Base-by-base conservation (phyloP, 176 grass and related monocot genomes). In the sorghum (Sorghum bicolor) region DNA sequence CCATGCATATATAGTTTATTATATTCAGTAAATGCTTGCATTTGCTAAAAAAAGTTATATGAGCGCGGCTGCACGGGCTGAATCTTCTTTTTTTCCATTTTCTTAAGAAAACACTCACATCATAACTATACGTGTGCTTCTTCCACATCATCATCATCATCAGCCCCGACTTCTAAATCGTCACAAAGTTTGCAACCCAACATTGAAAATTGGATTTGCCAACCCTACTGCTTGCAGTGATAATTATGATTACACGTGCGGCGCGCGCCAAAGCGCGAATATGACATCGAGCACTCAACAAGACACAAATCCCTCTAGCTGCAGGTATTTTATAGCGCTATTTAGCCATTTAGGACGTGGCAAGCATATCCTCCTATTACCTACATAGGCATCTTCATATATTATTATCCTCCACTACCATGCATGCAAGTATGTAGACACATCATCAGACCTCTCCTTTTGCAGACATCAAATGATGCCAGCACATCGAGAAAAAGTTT, bases 191-290 rank as follows among this genome's bases (percentile, higher is more conserved):
- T 44, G 74, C 7, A 43, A 70, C 3, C 11, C 19, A 40, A 20
- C 73, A 77, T n/a, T 76, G 14, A 47, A 39, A 39, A 76, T 15
- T 28, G 14, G 61, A 76, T 76, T 67, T 70, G 83, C 74, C 74
- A 77, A 61, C 64, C 10, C 36, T 61, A 44, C 40, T 78, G 74
- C 64, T 31, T 70, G 47, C 68, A 75, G 83, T 5, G 64, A 77
- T 85, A 78, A 85, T 85, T 44, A 85, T 85, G 74, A 61, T 85
- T 85, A 69, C 83, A 78, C 83, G 83, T 85, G 83, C 36, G 74
- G 83, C 82, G 63, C 63, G 15, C 17, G 2, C 60, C 25, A 74
- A 74, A 74, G 70, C 39, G 5, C 1, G 29, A 77, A 84, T 77
- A 30, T 68, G 82, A 84, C 73, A 48, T 84, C 38, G 44, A 58